Conservation (phyloP, 2,329 filamentous ascomycete genomes). For the Botryosphaeria dothidea region DNA sequence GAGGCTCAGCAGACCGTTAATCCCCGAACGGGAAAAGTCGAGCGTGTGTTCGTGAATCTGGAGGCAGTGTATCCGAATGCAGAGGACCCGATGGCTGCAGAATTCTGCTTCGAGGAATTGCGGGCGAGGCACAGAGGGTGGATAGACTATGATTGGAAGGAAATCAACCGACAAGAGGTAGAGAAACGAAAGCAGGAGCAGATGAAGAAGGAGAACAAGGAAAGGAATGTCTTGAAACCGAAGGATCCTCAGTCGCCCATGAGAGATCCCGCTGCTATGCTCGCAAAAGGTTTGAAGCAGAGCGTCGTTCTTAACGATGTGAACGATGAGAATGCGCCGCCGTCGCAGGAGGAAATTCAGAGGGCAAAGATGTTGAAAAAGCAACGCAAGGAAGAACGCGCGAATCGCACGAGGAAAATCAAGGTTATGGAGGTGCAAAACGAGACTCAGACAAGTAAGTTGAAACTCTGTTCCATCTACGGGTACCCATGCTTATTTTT, state of each 20-base stretch:
- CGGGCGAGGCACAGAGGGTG: slow-evolving; percentile 75
- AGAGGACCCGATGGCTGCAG: slow-evolving; percentile 64
- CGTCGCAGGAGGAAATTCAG: slow-evolving; percentile 49
- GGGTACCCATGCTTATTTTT: slow-evolving; percentile 23
- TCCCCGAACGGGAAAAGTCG: slow-evolving; percentile 76
- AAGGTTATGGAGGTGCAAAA: slow-evolving; percentile 73
- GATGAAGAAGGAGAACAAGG: slow-evolving; percentile 1
- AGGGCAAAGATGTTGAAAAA: slow-evolving; percentile 59
- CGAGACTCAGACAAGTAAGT: slow-evolving; percentile 88
- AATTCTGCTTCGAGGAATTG: slow-evolving; percentile 90
- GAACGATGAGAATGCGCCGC: slow-evolving; percentile 51
- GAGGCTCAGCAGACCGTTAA: slow-evolving; percentile 82
- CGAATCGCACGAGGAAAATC: slow-evolving; percentile 57
- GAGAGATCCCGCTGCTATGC: slow-evolving; percentile 1
- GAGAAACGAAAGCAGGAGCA: slow-evolving; percentile 18
- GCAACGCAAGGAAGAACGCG: slow-evolving; percentile 49
- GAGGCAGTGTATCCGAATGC: slow-evolving; percentile 81
- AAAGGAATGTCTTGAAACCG: slow-evolving; percentile 11
- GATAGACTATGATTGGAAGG: slow-evolving; percentile 56
- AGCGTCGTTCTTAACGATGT: slow-evolving; percentile 18
- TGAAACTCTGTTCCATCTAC: not conserved
- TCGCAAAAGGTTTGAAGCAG: slow-evolving; percentile 16
- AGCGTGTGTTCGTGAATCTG: slow-evolving; percentile 85
- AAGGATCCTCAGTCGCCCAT: slow-evolving; percentile 1
- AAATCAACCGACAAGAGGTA: slow-evolving; percentile 31